Evolutionary conservation across 371 early-diverging fungal genomes (phyloP).

Genomic region (Globomyces sp.): DNA sequence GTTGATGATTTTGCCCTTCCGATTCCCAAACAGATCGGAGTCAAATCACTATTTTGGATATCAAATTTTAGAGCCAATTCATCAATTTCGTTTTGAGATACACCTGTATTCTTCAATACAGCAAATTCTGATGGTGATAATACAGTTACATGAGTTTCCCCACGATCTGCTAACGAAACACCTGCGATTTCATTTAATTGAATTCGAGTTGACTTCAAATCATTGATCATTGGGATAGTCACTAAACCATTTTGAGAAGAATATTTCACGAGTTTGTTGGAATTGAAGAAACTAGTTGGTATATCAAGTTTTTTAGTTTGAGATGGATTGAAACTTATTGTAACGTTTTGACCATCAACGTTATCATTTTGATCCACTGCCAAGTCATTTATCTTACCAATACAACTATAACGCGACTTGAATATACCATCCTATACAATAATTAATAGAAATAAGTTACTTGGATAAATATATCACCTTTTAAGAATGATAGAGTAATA

Average conservation of each 20-base stretch:
- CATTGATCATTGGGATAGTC: too few relatives aligned
- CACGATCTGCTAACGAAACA: slow-evolving; percentile 42
- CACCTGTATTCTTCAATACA: slow-evolving; percentile 64
- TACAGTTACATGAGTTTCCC: slow-evolving; percentile 77
- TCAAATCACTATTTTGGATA: slow-evolving; percentile 59
- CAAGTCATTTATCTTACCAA: too few relatives aligned
- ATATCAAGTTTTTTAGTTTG: too few relatives aligned
- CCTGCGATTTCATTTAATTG: not conserved
- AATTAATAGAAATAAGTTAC: slow-evolving; percentile 8
- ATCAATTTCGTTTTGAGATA: slow-evolving; percentile 63
- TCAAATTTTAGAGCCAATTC: slow-evolving; percentile 49
- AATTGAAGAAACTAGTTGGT: too few relatives aligned
- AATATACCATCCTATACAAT: too few relatives aligned
- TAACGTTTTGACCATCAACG: too few relatives aligned
- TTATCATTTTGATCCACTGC: too few relatives aligned
- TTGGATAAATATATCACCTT: slow-evolving; percentile 63
- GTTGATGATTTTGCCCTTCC: slow-evolving; percentile 58
- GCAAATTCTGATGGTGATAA: slow-evolving; percentile 72
- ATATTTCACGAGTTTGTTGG: too few relatives aligned
- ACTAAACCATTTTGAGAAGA: too few relatives aligned
- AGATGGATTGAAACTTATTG: too few relatives aligned
- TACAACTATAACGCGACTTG: too few relatives aligned
- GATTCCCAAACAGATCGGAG: slow-evolving; percentile 65
- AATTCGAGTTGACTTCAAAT: not conserved
- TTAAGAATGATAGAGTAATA: slow-evolving; percentile 66